Evolutionary conservation across 108 stramenopile species (phyloP), one percentile per base, ranked within the genome.

Genomic region (Conticribra weissflogii): DNA sequence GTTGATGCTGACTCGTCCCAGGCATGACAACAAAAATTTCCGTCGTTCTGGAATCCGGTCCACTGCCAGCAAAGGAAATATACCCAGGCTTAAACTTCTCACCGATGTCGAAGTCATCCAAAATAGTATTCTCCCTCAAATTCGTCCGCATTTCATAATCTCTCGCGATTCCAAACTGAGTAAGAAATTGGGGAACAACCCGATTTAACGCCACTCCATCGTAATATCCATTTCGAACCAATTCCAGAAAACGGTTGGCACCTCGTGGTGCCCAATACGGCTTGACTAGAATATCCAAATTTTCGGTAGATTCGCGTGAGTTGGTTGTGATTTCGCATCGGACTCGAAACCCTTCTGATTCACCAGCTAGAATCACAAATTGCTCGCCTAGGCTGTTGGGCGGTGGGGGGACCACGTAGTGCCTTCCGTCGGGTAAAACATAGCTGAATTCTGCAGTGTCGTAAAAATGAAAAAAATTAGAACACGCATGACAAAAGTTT

Each of bases 11-110:
- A 45, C 86, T 79, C 28, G 83, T 63, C 19, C 73, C 83, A 3
- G 87, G 87, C 80, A 82, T 84, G 24, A 80, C 87, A 59, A 96
- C 85, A 65, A 96, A 96, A 1, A 96, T 54, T 55, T 96, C 91
- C 9, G 88, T 82, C 3, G 87, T 88, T 1, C 92, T 84, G 30
- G 83, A 83, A 66, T 93, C 85, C 23, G 67, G 68, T 24, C 93
- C 92, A 69, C 68, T 81, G 9, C 91, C 88, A 16, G 81, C 81
- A 69, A 47, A 81, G 19, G 76, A 59, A 0, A 84, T 57, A 41
- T 27, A 55, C 17, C 81, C 81, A 25, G 76, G 76, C 57, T 67
- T 36, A 36, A 81, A 82, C 54, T 46, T 8, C 17, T 74, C 47
- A 8, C 19, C 50, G 3, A 7, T 12, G 19, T 17, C 7, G 36